These are phyloP conservation scores for Kodamaea kaohsiungensis DNA, from an alignment of 805 yeast genomes.

Conservation along the genomic window DNA sequence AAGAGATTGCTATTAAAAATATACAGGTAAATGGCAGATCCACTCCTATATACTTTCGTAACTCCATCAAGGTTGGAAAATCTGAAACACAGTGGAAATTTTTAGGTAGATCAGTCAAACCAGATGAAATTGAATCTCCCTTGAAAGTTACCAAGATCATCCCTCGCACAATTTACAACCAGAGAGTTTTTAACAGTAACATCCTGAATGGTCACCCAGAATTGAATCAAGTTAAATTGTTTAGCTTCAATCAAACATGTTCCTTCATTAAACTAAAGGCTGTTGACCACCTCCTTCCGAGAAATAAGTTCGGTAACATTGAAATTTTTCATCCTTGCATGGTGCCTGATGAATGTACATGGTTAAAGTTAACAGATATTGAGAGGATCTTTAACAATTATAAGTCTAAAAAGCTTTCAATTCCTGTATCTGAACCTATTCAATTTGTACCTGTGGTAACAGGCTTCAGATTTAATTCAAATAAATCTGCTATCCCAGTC, in stretches of 20 bases:
- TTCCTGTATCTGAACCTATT: constrained; percentile 10
- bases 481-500: constrained; percentile 27
- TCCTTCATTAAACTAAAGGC: constrained; percentile 19
- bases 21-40: constrained; percentile 16
- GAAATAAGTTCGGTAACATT: constrained; percentile 32
- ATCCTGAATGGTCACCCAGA: constrained; percentile 18
- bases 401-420: constrained; percentile 4
- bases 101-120: constrained; percentile 30
- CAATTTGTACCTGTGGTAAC: constrained; percentile 33
- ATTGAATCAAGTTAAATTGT: constrained; percentile 22
- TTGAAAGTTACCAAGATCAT: constrained; percentile 19
- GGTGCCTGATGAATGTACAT: constrained; percentile 32
- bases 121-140: constrained; percentile 16
- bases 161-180: constrained; percentile 25
- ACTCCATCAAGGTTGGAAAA: constrained; percentile 25
- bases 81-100: constrained; percentile 37
- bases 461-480: constrained; percentile 26
- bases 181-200: constrained; percentile 21
- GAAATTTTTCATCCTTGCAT: constrained; percentile 29
- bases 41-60: constrained; percentile 22
- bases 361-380: constrained; percentile 26
- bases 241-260: constrained; percentile 32
- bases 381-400: constrained; percentile 21
- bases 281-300: constrained; percentile 20
- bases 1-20: constrained; percentile 15